Evolutionary conservation across 2,329 filamentous ascomycete genomes (phyloP).

Genomic region (Colletotrichum sp.): DNA sequence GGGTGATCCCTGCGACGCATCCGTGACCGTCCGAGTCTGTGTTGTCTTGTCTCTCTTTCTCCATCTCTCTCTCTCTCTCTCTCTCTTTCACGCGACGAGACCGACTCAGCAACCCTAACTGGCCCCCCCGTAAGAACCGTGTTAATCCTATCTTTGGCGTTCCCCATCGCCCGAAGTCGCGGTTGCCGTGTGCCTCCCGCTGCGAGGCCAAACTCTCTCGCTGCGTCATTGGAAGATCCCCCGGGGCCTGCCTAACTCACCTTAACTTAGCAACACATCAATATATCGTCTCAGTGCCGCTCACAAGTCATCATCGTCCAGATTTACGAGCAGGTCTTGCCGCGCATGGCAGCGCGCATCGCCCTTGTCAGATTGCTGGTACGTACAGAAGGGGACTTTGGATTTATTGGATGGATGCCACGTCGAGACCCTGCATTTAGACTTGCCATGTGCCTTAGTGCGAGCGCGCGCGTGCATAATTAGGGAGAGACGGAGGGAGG

Average conservation of each 20-base stretch:
- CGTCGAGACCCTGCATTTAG: not conserved
- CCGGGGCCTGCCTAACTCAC: not conserved
- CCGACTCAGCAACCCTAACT: not conserved
- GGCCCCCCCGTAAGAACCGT: not conserved
- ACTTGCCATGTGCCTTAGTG: not conserved
- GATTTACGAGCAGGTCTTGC: not conserved
- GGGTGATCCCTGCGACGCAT: not conserved
- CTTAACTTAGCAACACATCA: not conserved
- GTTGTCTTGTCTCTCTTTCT: not conserved
- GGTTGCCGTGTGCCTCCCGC: constrained; percentile 6
- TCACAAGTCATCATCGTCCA: not conserved
- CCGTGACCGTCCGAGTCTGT: not conserved
- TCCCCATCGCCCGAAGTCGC: not conserved
- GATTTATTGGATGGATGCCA: not conserved
- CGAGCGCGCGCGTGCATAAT: not conserved
- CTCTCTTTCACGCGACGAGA: not conserved
- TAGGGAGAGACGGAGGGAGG: not conserved
- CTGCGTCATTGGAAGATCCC: constrained; percentile 5
- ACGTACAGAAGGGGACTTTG: not conserved
- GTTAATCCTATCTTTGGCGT: not conserved
- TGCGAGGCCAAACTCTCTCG: constrained; percentile 12
- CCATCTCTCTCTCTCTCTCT: not conserved
- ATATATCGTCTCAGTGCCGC: not conserved
- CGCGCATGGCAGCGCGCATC: not conserved
- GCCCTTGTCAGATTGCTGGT: not conserved